Conservation (phyloP, 73 alveolate species). For the Urostyla sp. region DNA sequence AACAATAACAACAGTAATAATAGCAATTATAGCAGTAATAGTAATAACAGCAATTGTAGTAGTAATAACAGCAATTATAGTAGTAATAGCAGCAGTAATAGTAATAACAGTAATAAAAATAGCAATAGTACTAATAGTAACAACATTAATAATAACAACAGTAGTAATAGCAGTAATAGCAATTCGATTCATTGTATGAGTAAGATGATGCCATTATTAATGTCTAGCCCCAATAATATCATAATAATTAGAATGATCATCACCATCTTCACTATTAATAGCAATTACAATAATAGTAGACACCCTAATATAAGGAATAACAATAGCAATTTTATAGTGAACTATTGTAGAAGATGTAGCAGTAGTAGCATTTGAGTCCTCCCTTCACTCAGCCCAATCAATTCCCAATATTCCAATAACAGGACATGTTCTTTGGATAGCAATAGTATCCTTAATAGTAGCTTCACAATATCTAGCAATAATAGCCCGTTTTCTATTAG, state of each 20-base stretch:
- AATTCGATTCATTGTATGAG: neutral
- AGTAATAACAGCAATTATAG: neutral
- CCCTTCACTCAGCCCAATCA: neutral
- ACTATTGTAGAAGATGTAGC: neutral
- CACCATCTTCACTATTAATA: neutral
- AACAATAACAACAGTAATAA: neutral
- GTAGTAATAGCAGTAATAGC: neutral
- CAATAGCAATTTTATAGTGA: neutral
- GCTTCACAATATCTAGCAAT: neutral
- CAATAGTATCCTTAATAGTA: neutral
- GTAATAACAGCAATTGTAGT: neutral
- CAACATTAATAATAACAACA: neutral
- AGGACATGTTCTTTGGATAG: slow-evolving; percentile 3
- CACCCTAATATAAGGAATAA: no score
- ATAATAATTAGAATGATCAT: neutral
- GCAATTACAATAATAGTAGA: neutral
- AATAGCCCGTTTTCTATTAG: neutral
- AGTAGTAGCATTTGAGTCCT: neutral
- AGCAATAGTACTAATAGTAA: neutral
- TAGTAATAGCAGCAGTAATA: neutral
- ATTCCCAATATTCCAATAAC: neutral
- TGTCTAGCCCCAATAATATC: slow-evolving; percentile 3
- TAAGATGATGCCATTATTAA: slow-evolving; percentile 48
- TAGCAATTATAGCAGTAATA: neutral
- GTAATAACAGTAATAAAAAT: neutral